Percentiles rank a stretch among this genome's conserved stretches.
Conservation (phyloP, 2,329 filamentous ascomycete genomes). For the Stemphylium beticola region DNA sequence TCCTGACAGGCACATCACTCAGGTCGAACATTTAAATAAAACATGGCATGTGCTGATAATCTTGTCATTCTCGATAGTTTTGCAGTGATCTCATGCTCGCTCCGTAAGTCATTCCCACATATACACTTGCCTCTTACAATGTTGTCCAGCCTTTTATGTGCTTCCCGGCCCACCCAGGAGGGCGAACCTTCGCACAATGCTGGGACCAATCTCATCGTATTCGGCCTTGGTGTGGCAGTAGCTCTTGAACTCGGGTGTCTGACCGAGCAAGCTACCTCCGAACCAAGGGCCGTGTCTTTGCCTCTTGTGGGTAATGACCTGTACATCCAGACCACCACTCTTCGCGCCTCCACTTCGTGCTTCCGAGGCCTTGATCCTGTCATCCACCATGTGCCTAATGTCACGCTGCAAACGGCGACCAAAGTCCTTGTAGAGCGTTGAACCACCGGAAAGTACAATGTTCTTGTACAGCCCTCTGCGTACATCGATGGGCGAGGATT, state of each 20-base stretch:
- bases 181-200: conserved; percentile 93
- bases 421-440: conserved; percentile 98
- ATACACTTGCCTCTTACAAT: not conserved
- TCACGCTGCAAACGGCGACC: conserved; percentile 94
- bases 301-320: conserved; percentile 96
- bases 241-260: conserved; percentile 97
- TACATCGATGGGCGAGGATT: conserved; percentile 96
- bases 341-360: conserved; percentile 87
- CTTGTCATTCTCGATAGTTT: conserved; percentile 22
- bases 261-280: conserved; percentile 91
- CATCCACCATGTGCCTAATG: conserved; percentile 94
- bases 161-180: conserved; percentile 89
- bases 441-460: conserved; percentile 96
- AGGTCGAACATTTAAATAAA: not conserved
- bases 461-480: conserved; percentile 98
- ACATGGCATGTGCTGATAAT: conserved; percentile 3
- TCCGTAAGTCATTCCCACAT: conserved; percentile 16
- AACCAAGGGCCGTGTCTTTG: conserved; percentile 99
- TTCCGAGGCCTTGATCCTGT: conserved; percentile 90
- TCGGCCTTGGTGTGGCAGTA: conserved; percentile 83
- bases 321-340: conserved; percentile 93
- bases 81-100: conserved; percentile 23
- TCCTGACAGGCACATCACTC: not conserved
- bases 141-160: conserved; percentile 56
- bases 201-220: conserved; percentile 94